Percentiles rank a stretch among this genome's conserved stretches.
Evolutionary conservation across 208 protist species (phyloP).

Genomic region (Naegleria fowleri): DNA sequence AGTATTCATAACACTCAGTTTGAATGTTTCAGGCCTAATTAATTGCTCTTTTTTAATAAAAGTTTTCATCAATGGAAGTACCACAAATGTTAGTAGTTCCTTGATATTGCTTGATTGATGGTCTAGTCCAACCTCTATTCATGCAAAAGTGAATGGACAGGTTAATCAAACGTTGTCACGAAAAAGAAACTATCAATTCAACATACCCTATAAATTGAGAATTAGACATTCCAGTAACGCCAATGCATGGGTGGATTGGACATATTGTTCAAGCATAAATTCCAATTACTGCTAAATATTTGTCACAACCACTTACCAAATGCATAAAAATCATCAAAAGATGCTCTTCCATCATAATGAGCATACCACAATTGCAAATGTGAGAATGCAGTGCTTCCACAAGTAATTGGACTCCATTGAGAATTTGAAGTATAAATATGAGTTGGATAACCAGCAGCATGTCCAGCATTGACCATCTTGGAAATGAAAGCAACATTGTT

Average conservation of each 20-base stretch:
- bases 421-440: not conserved
- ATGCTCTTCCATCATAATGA: conserved; percentile 3
- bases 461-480: not conserved
- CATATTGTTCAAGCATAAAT: too few species aligned
- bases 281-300: too few species aligned
- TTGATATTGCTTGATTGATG: conserved; percentile 1
- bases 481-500: not conserved
- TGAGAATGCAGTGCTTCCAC: not conserved
- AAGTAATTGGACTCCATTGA: conserved; percentile 16
- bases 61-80: not conserved
- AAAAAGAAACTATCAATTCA: too few species aligned
- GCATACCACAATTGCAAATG: not conserved
- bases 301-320: not conserved
- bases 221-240: too few species aligned
- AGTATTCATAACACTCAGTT: too few species aligned
- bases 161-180: too few species aligned
- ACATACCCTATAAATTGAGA: too few species aligned
- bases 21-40: too few species aligned
- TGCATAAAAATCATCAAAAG: not conserved
- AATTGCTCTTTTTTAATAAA: not conserved
- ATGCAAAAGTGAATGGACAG: too few species aligned
- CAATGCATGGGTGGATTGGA: too few species aligned
- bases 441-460: not conserved
- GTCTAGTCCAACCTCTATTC: not conserved
- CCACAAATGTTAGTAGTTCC: not conserved